phyloP scores from a whole-genome alignment of 2,329 filamentous ascomycete genomes.

The Calonectria pseudoreteaudii region DNA sequence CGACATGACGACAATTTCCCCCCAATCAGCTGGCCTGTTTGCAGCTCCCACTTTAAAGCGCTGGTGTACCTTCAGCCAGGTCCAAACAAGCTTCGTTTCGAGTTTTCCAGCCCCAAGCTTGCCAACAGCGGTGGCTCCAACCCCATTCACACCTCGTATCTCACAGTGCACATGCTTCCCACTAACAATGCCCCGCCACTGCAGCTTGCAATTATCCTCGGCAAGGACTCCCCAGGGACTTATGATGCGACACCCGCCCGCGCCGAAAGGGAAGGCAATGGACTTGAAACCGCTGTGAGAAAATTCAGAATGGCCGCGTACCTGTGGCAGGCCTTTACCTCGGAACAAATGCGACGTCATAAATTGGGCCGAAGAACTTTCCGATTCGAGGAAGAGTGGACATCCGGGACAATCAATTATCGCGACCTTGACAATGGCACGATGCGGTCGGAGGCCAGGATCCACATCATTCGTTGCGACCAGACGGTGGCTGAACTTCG shows the following conservation, averaged over 20 bases:
- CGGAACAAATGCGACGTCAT: slow-evolving; percentile 94
- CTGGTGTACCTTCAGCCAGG: slow-evolving; percentile 92
- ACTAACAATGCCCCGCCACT: slow-evolving; percentile 83
- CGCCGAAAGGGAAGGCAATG: slow-evolving; percentile 83
- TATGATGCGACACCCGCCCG: slow-evolving; percentile 86
- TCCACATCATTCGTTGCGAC: slow-evolving; percentile 85
- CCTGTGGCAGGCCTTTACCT: slow-evolving; percentile 96
- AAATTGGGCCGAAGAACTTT: slow-evolving; percentile 88
- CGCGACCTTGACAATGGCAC: slow-evolving; percentile 77
- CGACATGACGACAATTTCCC: slow-evolving; percentile 90
- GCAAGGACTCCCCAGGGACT: slow-evolving; percentile 86
- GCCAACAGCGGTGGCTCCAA: slow-evolving; percentile 75
- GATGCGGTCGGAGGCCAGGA: slow-evolving; percentile 90
- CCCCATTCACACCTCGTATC: slow-evolving; percentile 80
- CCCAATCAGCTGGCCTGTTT: slow-evolving; percentile 86
- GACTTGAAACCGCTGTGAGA: slow-evolving; percentile 80
- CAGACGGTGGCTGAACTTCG: slow-evolving; percentile 88
- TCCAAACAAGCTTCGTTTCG: slow-evolving; percentile 87
- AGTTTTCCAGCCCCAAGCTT: slow-evolving; percentile 87
- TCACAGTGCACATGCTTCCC: slow-evolving; percentile 89
- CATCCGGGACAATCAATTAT: slow-evolving; percentile 80
- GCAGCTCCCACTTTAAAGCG: slow-evolving; percentile 90
- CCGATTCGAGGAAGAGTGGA: slow-evolving; percentile 96
- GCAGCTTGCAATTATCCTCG: slow-evolving; percentile 88
- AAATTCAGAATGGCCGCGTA: slow-evolving; percentile 98